Base-by-base conservation (phyloP, 139 green algal species). In the Diplosphaera chodatii region DNA sequence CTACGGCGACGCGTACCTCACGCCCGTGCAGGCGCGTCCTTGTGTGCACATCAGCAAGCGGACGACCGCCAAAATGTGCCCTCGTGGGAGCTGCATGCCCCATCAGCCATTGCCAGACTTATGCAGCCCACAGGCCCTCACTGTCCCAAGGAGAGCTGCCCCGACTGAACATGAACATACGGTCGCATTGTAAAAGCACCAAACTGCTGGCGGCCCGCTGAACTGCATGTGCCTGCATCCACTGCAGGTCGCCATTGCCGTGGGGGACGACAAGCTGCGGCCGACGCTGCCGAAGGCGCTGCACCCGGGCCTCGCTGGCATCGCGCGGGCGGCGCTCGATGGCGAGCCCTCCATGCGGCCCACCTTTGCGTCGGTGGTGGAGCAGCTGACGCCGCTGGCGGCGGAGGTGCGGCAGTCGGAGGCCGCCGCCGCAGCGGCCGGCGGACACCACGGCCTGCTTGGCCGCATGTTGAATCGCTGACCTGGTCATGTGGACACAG, bases 21-120 rank as follows among this genome's bases (percentile, higher is more conserved):
- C 86, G 13, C 90, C 90, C 15, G 77, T 94, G 32, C 90, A 95
- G 82, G 79, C 92, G 1, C 64, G 78, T 1, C n/a, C n/a, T n/a
- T n/a, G n/a, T n/a, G n/a, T n/a, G n/a, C n/a, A n/a, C n/a, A n/a
- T n/a, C n/a, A n/a, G n/a, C n/a, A n/a, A n/a, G n/a, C n/a, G n/a
- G n/a, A n/a, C n/a, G n/a, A n/a, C n/a, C n/a, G n/a, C n/a, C n/a
- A n/a, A n/a, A n/a, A n/a, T n/a, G n/a, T n/a, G n/a, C n/a, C n/a
- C n/a, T n/a, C n/a, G n/a, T n/a, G n/a, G n/a, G n/a, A n/a, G n/a
- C n/a, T n/a, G n/a, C n/a, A n/a, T n/a, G n/a, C n/a, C n/a, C n/a
- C n/a, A n/a, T n/a, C n/a, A n/a, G n/a, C n/a, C n/a, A n/a, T n/a
- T n/a, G n/a, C n/a, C n/a, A n/a, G n/a, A n/a, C n/a, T n/a, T n/a